Conservation (phyloP, 495 filamentous ascomycete genomes). For the Pyronema domesticum region DNA sequence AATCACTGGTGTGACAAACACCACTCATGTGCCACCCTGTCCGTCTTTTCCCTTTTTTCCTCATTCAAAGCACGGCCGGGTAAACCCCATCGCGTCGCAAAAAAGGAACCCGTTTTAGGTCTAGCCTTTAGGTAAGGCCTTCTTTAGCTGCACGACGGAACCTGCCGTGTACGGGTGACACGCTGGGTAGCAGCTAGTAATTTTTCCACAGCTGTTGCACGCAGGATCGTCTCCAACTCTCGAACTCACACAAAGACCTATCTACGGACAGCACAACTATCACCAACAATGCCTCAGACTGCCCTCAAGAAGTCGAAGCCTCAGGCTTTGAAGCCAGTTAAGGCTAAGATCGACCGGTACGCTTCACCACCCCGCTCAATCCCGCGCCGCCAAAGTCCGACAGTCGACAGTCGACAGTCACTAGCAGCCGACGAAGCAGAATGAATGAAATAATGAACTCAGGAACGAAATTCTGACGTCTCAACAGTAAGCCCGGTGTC, state of each 20-base stretch:
- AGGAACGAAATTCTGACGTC: background rate
- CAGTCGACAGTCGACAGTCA: background rate
- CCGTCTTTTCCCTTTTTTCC: too few species aligned
- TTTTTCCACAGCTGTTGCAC: background rate
- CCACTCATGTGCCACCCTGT: too few species aligned
- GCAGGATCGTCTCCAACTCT: background rate
- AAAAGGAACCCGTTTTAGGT: background rate
- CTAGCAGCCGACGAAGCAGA: too few species aligned
- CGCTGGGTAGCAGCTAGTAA: background rate
- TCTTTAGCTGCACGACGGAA: background rate
- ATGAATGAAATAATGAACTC: too few species aligned
- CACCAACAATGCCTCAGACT: constrained; percentile 4
- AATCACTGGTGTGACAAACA: too few species aligned
- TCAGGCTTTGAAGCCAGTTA: background rate
- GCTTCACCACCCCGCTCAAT: background rate
- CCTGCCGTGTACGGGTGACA: background rate
- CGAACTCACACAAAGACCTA: background rate
- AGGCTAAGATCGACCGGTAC: constrained; percentile 4
- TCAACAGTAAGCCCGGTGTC: constrained; percentile 15
- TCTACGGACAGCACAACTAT: background rate
- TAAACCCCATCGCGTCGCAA: too few species aligned
- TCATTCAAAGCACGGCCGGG: too few species aligned
- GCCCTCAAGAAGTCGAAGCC: constrained; percentile 4
- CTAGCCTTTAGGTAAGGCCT: background rate
- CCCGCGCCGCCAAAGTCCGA: background rate